phyloP scores from a whole-genome alignment of 331 rosid genomes.

The Malus hybrid region DNA sequence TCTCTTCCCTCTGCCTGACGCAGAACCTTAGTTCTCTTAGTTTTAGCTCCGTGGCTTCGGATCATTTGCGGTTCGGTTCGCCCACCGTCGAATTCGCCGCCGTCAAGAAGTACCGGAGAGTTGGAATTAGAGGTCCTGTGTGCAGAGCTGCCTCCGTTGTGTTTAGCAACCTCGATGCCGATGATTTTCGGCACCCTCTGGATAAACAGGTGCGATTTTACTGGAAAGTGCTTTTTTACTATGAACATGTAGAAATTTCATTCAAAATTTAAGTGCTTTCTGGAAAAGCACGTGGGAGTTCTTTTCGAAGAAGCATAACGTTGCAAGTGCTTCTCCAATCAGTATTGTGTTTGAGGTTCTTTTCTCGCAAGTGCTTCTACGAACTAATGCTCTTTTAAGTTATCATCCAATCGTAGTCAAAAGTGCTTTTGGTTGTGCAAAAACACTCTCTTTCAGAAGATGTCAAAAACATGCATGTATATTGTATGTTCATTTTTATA shows the following conservation, averaged over 20 bases:
- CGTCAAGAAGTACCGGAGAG: constrained; percentile 10
- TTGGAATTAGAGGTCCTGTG: constrained; percentile 15
- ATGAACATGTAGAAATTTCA: background rate
- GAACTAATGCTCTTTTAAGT: no score
- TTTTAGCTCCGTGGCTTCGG: constrained; percentile 26
- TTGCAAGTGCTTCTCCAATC: no score
- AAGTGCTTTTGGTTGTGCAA: no score
- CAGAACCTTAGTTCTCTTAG: constrained; percentile 24
- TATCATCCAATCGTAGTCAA: no score
- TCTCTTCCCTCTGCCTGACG: constrained; percentile 37
- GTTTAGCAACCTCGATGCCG: constrained; percentile 81
- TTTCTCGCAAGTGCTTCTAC: no score
- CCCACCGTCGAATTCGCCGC: constrained; percentile 15
- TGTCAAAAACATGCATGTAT: no score
- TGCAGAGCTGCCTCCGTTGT: constrained; percentile 54
- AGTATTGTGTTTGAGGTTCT: no score
- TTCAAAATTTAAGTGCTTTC: no score
- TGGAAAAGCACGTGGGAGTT: no score
- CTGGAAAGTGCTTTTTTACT: background rate
- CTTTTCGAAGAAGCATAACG: no score
- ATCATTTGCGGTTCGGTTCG: constrained; percentile 11
- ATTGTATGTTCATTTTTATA: background rate
- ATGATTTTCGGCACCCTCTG: constrained; percentile 93
- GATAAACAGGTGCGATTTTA: constrained; percentile 63
- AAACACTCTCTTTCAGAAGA: no score